Percentiles rank a stretch among this genome's conserved stretches.
Evolutionary conservation across 139 green algal genomes (phyloP).

Genomic region (Micromonas pusilla): DNA sequence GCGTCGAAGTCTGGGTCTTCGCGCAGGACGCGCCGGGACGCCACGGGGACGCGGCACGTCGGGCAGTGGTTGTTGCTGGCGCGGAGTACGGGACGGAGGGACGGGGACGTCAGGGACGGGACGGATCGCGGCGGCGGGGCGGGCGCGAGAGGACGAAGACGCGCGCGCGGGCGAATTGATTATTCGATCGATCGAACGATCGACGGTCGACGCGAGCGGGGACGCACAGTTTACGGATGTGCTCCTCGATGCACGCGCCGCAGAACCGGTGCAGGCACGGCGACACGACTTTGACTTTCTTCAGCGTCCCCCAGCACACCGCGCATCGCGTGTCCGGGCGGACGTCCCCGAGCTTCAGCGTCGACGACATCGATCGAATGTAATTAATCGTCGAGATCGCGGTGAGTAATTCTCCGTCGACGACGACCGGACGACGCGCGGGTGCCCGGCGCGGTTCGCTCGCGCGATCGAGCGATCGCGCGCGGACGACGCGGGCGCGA

Average conservation of each 20-base stretch:
- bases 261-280: slow-evolving; percentile 6
- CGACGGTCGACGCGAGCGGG: background rate
- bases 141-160: no score
- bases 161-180: background rate
- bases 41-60: background rate
- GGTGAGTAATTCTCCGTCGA: no score
- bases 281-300: background rate
- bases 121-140: background rate
- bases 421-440: no score
- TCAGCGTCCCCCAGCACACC: slow-evolving; percentile 9
- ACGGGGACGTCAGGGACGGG: background rate
- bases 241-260: background rate
- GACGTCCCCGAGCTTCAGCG: background rate
- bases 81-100: background rate
- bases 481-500: no score
- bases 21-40: background rate
- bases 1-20: slow-evolving; percentile 5
- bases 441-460: no score
- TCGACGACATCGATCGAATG: no score
- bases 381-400: no score
- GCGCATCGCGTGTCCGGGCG: background rate
- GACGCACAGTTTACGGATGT: background rate
- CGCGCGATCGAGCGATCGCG: no score
- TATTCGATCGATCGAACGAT: background rate
- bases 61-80: background rate